Percentiles rank a stretch among this genome's conserved stretches.
Evolutionary conservation across 257 asterid species (phyloP).

Genomic region (Nicotiana tomentosiformis): DNA sequence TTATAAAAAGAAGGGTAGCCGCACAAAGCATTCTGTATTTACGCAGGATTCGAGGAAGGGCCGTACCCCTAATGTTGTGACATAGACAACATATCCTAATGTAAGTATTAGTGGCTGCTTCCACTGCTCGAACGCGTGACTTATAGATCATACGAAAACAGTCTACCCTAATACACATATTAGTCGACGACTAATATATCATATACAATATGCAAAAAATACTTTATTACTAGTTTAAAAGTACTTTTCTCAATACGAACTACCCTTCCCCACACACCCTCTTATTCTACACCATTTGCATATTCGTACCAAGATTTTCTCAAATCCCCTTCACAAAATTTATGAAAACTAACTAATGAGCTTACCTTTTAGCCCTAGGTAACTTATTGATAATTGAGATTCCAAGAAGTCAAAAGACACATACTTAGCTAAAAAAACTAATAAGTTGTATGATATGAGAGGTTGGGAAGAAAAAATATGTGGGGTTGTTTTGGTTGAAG

Average conservation of each 20-base stretch:
- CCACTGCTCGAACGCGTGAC: accelerated
- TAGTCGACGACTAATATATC: not conserved
- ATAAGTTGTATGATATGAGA: not conserved
- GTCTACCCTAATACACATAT: accelerated
- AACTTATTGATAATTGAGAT: not conserved
- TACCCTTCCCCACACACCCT: not conserved
- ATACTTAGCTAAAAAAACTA: not conserved
- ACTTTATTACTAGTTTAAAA: not conserved
- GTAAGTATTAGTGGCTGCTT: too few relatives aligned
- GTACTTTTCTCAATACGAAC: not conserved
- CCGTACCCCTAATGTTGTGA: too few relatives aligned
- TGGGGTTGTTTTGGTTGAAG: conserved; percentile 7
- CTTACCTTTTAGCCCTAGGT: not conserved
- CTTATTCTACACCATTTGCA: not conserved
- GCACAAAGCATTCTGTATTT: too few relatives aligned
- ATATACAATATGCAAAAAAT: too few relatives aligned
- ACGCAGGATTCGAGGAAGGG: accelerated
- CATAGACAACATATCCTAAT: too few relatives aligned
- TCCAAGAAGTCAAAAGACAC: not conserved
- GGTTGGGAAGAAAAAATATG: not conserved
- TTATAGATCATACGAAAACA: too few relatives aligned
- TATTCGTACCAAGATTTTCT: not conserved
- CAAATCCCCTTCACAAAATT: not conserved
- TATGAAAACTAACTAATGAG: not conserved
- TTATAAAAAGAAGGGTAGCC: too few relatives aligned